These are phyloP conservation scores for Saccharomycopsis hybrid DNA, from an alignment of 1,139 yeast genomes.

Conservation along the genomic window DNA sequence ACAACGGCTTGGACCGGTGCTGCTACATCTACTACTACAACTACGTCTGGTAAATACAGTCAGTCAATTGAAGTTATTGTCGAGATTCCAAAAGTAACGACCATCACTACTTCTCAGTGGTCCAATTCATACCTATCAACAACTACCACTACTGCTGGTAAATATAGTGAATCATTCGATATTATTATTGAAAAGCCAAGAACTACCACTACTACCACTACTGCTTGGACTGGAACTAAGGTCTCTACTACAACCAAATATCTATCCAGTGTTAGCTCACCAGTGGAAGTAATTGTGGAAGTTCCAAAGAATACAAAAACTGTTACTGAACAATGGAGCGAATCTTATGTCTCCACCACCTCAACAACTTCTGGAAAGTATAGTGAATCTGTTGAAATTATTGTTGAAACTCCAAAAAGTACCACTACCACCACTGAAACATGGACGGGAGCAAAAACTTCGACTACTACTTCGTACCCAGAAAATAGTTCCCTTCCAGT, in stretches of 20 bases:
- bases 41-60: conserved; percentile 5
- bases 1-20: conserved; percentile 15
- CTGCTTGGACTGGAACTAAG: conserved; percentile 8
- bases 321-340: conserved; percentile 8
- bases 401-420: conserved; percentile 11
- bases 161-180: conserved; percentile 2
- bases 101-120: conserved; percentile 8
- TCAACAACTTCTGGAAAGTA: conserved; percentile 4
- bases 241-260: conserved; percentile 6
- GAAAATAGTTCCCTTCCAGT: conserved; percentile 1
- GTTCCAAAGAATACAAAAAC: conserved; percentile 9
- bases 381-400: conserved; percentile 4
- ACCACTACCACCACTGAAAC: conserved; percentile 9
- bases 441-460: conserved; percentile 9
- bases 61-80: conserved; percentile 12
- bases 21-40: conserved; percentile 6
- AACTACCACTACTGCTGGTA: conserved; percentile 4
- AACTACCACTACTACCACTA: conserved; percentile 7
- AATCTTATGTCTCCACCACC: conserved; percentile 3
- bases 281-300: not conserved
- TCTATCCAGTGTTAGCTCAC: not conserved
- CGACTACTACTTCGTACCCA: conserved; percentile 6
- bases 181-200: conserved; percentile 9
- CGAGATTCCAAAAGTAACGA: conserved; percentile 5
- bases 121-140: conserved; percentile 9